phyloP scores from a whole-genome alignment of 2,329 filamentous ascomycete genomes.

The Phyllosticta citrichinensis region DNA sequence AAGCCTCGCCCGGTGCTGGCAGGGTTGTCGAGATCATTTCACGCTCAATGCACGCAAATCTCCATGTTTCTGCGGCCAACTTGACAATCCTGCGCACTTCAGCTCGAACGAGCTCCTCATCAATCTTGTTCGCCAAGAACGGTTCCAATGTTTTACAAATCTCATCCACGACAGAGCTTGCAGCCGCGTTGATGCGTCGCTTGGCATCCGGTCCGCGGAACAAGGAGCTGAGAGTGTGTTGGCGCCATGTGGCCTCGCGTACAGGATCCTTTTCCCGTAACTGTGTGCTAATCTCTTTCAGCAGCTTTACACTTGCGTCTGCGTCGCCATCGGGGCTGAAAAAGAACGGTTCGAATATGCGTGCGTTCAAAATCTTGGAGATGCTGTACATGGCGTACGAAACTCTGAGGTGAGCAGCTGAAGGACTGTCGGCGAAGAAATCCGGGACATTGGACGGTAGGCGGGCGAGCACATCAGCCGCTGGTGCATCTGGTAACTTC shows the following conservation, averaged over 20 bases:
- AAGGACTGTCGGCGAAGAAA: constrained; percentile 43
- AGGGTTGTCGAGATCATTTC: constrained; percentile 45
- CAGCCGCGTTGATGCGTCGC: constrained; percentile 45
- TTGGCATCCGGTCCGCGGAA: constrained; percentile 49
- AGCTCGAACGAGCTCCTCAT: constrained; percentile 40
- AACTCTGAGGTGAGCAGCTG: constrained; percentile 42
- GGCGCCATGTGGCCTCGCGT: constrained; percentile 48
- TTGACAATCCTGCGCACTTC: constrained; percentile 47
- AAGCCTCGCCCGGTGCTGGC: constrained; percentile 23
- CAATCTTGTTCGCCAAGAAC: constrained; percentile 38
- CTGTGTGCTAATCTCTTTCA: constrained; percentile 45
- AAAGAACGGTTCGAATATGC: constrained; percentile 48
- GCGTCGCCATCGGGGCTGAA: constrained; percentile 42
- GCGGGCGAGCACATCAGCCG: constrained; percentile 40
- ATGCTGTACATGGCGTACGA: constrained; percentile 48
- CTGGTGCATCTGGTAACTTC: constrained; percentile 41
- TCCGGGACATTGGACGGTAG: constrained; percentile 44
- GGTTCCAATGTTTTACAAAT: constrained; percentile 45
- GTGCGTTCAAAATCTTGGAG: constrained; percentile 45
- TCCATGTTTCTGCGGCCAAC: constrained; percentile 48
- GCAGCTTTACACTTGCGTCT: constrained; percentile 22
- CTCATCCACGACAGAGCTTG: constrained; percentile 46
- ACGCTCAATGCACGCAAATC: constrained; percentile 46
- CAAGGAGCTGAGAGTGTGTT: constrained; percentile 47
- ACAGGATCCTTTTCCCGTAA: constrained; percentile 47